Conservation (phyloP, 164 flowering plant genomes). For the Taxillus chinensis region DNA sequence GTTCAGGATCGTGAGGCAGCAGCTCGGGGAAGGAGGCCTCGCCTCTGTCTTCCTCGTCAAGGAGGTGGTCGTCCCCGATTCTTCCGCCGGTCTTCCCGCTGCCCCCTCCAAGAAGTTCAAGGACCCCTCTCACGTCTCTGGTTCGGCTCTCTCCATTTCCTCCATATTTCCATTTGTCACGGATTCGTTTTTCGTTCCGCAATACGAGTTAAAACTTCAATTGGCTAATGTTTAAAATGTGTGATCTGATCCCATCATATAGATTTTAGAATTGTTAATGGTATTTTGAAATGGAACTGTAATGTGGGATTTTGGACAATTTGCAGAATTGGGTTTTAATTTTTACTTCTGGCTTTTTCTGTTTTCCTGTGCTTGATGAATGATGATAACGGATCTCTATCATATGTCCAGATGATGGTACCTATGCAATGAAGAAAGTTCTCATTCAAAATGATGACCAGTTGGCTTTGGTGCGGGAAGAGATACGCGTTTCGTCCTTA, state of each 20-base stretch:
- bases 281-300: too few species aligned
- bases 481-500: conserved; percentile 79
- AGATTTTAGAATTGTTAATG: too few species aligned
- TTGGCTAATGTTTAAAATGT: too few species aligned
- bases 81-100: conserved; percentile 24
- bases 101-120: conserved; percentile 58
- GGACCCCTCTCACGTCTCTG: conserved; percentile 67
- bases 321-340: too few species aligned
- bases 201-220: too few species aligned
- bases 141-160: conserved; percentile 19
- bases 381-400: neutral
- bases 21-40: conserved; percentile 93
- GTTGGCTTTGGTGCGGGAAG: conserved; percentile 79
- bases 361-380: neutral
- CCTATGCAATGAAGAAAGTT: conserved; percentile 89
- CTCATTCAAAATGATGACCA: conserved; percentile 81
- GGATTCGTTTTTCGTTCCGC: neutral
- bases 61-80: conserved; percentile 38
- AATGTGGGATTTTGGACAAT: too few species aligned
- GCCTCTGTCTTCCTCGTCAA: conserved; percentile 80
- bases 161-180: neutral
- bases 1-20: conserved; percentile 64
- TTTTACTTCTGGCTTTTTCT: neutral
- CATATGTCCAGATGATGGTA: conserved; percentile 64
- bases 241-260: too few species aligned